Conservation (phyloP, 164 flowering plant genomes). For the Chloranthus sessilifolius region DNA sequence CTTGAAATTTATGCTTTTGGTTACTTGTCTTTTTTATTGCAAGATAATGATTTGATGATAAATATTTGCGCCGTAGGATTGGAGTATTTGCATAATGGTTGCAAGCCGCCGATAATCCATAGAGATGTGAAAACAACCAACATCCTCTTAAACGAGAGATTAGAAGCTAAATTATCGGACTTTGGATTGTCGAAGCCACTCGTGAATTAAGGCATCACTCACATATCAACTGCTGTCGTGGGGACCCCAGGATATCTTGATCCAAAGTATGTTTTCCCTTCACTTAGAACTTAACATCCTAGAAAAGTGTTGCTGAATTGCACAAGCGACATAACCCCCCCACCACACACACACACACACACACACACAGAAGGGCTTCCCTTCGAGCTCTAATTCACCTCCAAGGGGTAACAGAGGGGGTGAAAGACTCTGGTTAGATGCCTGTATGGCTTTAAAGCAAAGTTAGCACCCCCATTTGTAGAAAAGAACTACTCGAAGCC, state of each 20-base stretch:
- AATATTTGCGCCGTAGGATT: neutral
- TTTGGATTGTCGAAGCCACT: constrained; percentile 1
- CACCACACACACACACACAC: too few species aligned
- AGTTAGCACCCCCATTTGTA: too few species aligned
- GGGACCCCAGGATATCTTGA: constrained; percentile 9
- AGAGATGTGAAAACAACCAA: constrained; percentile 8
- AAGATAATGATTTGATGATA: neutral
- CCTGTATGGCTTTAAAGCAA: too few species aligned
- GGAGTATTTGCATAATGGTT: constrained; percentile 5
- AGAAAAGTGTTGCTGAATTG: too few species aligned
- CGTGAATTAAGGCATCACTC: neutral
- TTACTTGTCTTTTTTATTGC: neutral
- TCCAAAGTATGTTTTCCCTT: constrained; percentile 4
- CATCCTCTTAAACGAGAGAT: constrained; percentile 6
- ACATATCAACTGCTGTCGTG: constrained; percentile 1
- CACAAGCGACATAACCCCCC: too few species aligned
- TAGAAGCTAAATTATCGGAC: constrained; percentile 6
- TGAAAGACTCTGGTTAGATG: too few species aligned
- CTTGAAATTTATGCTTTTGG: neutral
- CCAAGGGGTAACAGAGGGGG: neutral
- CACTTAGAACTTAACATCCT: constrained; percentile 2
- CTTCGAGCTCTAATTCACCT: too few species aligned
- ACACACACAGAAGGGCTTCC: too few species aligned
- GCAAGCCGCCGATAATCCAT: constrained; percentile 7
- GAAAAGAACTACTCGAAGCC: too few species aligned